Percentiles rank a stretch among this genome's conserved stretches.
phyloP scores from a whole-genome alignment of 371 early-diverging fungal genomes.

The Mortierella sp. region DNA sequence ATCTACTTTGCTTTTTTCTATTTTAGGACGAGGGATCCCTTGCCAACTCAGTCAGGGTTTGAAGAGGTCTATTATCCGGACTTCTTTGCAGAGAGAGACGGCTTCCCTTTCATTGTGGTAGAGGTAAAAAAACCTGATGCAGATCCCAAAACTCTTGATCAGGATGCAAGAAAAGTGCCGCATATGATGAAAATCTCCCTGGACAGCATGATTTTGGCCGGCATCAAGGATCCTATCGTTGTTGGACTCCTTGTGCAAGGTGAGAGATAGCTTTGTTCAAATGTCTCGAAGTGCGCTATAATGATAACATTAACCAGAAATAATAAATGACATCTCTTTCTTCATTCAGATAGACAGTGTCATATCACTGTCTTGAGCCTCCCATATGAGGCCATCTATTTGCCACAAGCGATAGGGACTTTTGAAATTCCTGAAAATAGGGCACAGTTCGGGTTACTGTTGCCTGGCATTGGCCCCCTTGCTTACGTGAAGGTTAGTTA shows the following conservation, averaged over 20 bases:
- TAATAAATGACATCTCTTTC: background rate
- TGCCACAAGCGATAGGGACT: background rate
- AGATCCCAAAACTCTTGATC: conserved; percentile 6
- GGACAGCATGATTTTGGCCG: conserved; percentile 13
- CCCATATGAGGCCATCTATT: background rate
- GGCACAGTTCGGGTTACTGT: background rate
- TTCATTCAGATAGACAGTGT: background rate
- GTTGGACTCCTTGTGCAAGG: background rate
- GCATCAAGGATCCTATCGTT: background rate
- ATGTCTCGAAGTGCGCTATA: too few species aligned
- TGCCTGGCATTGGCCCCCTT: background rate
- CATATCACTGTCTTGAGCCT: too few species aligned
- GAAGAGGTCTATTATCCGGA: conserved; percentile 25
- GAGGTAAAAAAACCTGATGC: conserved; percentile 20
- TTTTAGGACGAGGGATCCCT: conserved; percentile 19
- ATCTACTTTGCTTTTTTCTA: background rate
- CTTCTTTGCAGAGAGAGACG: conserved; percentile 20
- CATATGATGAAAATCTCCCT: conserved; percentile 16
- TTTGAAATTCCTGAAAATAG: conserved; percentile 1
- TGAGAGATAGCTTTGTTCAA: background rate
- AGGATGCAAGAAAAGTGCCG: conserved; percentile 16
- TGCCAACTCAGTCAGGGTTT: conserved; percentile 13
- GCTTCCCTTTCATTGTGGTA: conserved; percentile 14
- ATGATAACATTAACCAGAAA: too few species aligned
- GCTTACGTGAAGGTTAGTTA: too few species aligned